A percentile compares a stretch with the other conserved stretches of the same genome.
Conservation (phyloP, 345 rosid genomes). For the Hibiscus trionum region DNA sequence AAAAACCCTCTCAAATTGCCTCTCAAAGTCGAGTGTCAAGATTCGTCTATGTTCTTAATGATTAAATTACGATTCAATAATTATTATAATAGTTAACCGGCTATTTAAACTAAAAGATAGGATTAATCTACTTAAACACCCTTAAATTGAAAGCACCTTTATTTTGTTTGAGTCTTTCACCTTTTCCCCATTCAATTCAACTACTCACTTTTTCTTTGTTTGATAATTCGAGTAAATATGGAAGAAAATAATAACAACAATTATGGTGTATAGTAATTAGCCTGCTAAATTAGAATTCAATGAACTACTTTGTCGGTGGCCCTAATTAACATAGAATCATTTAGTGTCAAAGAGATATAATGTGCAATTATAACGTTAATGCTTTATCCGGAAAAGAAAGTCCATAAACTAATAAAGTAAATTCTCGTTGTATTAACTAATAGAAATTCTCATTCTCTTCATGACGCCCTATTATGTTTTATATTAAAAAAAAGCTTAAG, state of each 20-base stretch:
- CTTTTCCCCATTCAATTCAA: neutral
- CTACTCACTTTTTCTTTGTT: neutral
- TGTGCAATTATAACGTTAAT: neutral
- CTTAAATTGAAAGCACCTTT: too few relatives aligned
- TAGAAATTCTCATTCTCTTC: too few relatives aligned
- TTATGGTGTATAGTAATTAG: neutral
- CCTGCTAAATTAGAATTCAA: neutral
- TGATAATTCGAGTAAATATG: neutral
- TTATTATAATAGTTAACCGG: too few relatives aligned
- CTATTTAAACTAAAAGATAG: too few relatives aligned
- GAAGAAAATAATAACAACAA: neutral
- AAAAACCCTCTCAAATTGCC: too few relatives aligned
- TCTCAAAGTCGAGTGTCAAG: too few relatives aligned
- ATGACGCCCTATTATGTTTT: accelerated
- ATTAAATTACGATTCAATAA: too few relatives aligned
- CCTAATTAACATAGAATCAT: neutral
- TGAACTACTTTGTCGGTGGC: neutral
- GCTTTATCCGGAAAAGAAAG: neutral
- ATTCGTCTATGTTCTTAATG: too few relatives aligned
- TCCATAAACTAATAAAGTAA: neutral
- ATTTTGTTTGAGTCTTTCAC: too few relatives aligned
- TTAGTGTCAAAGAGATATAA: neutral
- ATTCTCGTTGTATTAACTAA: neutral
- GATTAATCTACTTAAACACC: too few relatives aligned
- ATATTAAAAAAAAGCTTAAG: too few relatives aligned